Evolutionary conservation across 2,329 filamentous ascomycete species (phyloP).

Genomic region (Exutisphaerella laricina): DNA sequence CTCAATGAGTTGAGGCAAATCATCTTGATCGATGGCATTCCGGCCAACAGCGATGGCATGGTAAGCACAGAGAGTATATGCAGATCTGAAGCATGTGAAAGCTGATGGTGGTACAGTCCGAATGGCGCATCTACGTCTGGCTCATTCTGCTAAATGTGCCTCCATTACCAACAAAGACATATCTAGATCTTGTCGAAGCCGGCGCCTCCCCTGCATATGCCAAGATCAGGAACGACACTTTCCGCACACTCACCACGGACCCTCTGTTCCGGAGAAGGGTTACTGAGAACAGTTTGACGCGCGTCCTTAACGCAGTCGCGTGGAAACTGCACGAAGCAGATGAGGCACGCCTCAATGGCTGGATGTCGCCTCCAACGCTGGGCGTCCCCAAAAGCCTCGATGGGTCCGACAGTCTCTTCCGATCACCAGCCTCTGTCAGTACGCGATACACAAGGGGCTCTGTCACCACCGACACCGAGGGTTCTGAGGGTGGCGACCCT

Average conservation of each 20-base stretch:
- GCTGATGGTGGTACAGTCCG: slow-evolving; percentile 56
- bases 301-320: slow-evolving; percentile 87
- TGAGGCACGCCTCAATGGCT: slow-evolving; percentile 51
- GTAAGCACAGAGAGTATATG: not conserved
- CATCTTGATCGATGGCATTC: slow-evolving; percentile 69
- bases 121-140: slow-evolving; percentile 92
- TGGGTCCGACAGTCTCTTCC: slow-evolving; percentile 43
- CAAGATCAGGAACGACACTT: slow-evolving; percentile 98
- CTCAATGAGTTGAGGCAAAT: slow-evolving; percentile 67
- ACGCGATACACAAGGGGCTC: slow-evolving; percentile 33
- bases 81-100: too few relatives aligned
- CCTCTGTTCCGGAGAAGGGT: slow-evolving; percentile 94
- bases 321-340: slow-evolving; percentile 85
- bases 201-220: slow-evolving; percentile 91
- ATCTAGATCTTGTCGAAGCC: slow-evolving; percentile 84
- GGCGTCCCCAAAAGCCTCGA: slow-evolving; percentile 46
- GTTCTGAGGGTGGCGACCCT: slow-evolving; percentile 52
- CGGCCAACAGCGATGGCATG: slow-evolving; percentile 75
- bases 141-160: slow-evolving; percentile 85
- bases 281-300: slow-evolving; percentile 89
- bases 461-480: slow-evolving; percentile 53
- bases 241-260: slow-evolving; percentile 91
- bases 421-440: slow-evolving; percentile 31
- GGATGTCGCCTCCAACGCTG: slow-evolving; percentile 45
- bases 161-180: slow-evolving; percentile 77